A percentile compares a stretch with the other conserved stretches of the same genome.
Conservation (phyloP, 768 basidiomycete genomes). For the Collybia sp. region DNA sequence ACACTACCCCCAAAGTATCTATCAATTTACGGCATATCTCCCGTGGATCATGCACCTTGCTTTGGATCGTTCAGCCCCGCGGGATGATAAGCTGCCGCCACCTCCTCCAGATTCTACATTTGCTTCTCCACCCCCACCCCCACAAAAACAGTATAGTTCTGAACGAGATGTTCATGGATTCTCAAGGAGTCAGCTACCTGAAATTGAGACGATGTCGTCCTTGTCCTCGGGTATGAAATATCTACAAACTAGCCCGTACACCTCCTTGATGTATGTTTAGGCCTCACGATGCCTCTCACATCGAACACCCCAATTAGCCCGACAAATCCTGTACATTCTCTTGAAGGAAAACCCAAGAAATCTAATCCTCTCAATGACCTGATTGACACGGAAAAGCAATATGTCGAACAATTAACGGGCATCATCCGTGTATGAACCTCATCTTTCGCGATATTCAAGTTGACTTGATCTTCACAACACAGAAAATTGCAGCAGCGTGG, state of each 20-base stretch:
- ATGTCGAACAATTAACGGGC: slow-evolving; percentile 86
- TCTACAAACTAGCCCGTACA: slow-evolving; percentile 4
- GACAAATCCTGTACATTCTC: slow-evolving; percentile 18
- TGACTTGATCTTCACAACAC: slow-evolving; percentile 9
- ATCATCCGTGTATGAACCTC: slow-evolving; percentile 75
- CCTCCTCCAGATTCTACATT: no score
- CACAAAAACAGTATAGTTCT: neutral
- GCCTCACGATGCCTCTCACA: slow-evolving; percentile 18
- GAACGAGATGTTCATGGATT: slow-evolving; percentile 4
- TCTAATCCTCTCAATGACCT: slow-evolving; percentile 87
- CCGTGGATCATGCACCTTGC: no score
- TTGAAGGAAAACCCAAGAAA: slow-evolving; percentile 53
- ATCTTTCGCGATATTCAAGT: slow-evolving; percentile 5
- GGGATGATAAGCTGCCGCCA: no score
- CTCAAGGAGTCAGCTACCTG: no score
- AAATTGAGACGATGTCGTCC: no score
- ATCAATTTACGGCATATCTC: no score
- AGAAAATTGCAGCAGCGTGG: slow-evolving; percentile 99
- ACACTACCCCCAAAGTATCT: no score
- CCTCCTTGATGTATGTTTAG: slow-evolving; percentile 10
- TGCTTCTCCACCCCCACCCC: slow-evolving; percentile 3
- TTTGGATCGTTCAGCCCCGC: neutral
- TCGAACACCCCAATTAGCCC: slow-evolving; percentile 34
- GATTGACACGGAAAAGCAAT: slow-evolving; percentile 88
- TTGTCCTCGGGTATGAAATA: slow-evolving; percentile 9